Percentiles rank a stretch among this genome's conserved stretches.
Evolutionary conservation across 192 early-diverging fungal species (phyloP).

Genomic region (Entomortierella lignicola): DNA sequence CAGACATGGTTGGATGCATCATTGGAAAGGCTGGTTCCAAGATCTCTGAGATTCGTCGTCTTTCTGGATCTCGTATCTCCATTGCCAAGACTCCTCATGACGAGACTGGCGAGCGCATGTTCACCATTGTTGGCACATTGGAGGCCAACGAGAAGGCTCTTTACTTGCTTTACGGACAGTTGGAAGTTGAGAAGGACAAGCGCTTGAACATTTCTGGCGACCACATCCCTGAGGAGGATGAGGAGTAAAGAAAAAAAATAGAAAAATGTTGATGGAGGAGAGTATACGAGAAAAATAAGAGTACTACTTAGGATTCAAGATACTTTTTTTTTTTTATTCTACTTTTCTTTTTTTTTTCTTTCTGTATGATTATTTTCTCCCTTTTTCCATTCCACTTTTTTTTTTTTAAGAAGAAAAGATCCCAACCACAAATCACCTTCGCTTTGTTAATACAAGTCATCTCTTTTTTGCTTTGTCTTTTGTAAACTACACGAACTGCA

Average conservation of each 20-base stretch:
- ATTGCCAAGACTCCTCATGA: slow-evolving; percentile 87
- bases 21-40: slow-evolving; percentile 94
- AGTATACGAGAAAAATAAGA: background rate
- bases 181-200: slow-evolving; percentile 91
- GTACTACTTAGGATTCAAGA: background rate
- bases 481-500: slow-evolving; percentile 11
- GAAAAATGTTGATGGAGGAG: background rate
- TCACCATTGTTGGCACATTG: slow-evolving; percentile 90
- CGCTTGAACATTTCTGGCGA: slow-evolving; percentile 64
- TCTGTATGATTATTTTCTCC: background rate
- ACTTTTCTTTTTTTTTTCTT: background rate
- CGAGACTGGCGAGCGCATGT: slow-evolving; percentile 86
- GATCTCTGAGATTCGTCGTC: slow-evolving; percentile 84
- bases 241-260: slow-evolving; percentile 20
- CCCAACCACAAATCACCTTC: background rate
- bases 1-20: slow-evolving; percentile 97
- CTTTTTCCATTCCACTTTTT: no score
- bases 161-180: slow-evolving; percentile 88
- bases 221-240: slow-evolving; percentile 44
- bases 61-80: slow-evolving; percentile 90
- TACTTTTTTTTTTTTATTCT: no score
- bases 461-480: slow-evolving; percentile 13
- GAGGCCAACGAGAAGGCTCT: slow-evolving; percentile 93
- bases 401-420: no score
- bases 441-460: slow-evolving; percentile 25